phyloP scores from a whole-genome alignment of 2,329 filamentous ascomycete species.

The Cladosporium sp. region DNA sequence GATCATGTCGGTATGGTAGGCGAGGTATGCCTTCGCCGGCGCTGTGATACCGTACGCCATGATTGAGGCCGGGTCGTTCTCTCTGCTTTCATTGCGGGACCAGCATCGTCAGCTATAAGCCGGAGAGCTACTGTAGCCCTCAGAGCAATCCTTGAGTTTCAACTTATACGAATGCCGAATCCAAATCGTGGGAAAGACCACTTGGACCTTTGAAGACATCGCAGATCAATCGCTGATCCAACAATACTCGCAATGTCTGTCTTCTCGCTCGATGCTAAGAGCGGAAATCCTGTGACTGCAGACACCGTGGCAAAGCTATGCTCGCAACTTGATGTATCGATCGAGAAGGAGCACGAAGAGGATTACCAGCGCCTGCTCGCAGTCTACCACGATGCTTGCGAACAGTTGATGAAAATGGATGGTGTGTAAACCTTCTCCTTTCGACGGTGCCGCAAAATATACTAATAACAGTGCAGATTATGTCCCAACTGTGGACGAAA shows the following conservation, averaged over 20 bases:
- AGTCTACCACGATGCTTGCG: constrained; percentile 37
- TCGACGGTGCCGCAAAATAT: not conserved
- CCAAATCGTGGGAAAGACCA: too few species aligned
- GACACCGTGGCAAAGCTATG: constrained; percentile 32
- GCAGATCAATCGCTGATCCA: too few species aligned
- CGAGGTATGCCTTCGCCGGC: too few species aligned
- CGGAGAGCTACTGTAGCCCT: too few species aligned
- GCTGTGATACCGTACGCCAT: too few species aligned
- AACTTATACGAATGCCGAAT: too few species aligned
- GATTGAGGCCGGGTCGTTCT: too few species aligned
- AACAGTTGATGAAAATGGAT: constrained; percentile 35
- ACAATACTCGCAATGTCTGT: constrained; percentile 33
- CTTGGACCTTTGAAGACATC: too few species aligned
- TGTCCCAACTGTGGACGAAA: constrained; percentile 28
- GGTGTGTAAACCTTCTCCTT: constrained; percentile 13
- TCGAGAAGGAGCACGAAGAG: constrained; percentile 35
- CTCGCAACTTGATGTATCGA: constrained; percentile 29
- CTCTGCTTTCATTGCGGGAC: too few species aligned
- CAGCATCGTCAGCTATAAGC: too few species aligned
- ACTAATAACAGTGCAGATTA: constrained; percentile 24
- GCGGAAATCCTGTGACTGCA: constrained; percentile 33
- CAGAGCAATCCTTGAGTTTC: too few species aligned
- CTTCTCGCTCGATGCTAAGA: constrained; percentile 32
- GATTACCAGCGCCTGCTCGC: constrained; percentile 37
- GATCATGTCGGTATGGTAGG: too few species aligned